Evolutionary conservation across 805 yeast species (phyloP), one percentile per base, ranked within the genome.

Genomic region (Candida quercuum): DNA sequence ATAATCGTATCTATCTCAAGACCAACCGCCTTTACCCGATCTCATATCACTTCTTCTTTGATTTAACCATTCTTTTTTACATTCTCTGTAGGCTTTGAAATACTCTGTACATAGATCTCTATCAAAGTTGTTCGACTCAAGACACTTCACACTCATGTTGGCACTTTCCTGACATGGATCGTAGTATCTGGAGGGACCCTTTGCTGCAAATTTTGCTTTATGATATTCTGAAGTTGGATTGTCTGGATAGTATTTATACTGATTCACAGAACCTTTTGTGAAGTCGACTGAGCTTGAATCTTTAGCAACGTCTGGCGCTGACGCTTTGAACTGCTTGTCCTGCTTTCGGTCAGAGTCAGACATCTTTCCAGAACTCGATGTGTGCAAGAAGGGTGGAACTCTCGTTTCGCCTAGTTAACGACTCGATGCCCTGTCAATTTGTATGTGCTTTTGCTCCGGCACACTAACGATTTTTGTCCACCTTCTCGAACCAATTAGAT

Each of bases 121-220:
- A 67, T 76, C 86, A 67, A 75, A 81, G 49, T 80, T 71, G 54
- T 89, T 86, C 35, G 83, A 60, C 49, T 86, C 91, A 58, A 91
- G 66, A 52, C 99, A 91, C 46, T 74, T 75, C 47, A 88, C 67
- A 31, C 95, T 85, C 78, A 95, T 91, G 56, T 78, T 80, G 9
- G 96, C 72, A 26, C 93, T 80, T 53, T 88, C 93, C 33, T 80
- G 83, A 60, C 99, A 91, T 0, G 99, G 99, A 56, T 91, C 97
- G 53, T 83, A 91, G 59, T 71, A 93, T 56, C 83, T 77, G 6
- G 95, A 81, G 4, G 94, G 82, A 24, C 75, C 89, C 52, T 91
- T 89, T 14, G 75, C 63, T 1, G 78, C 68, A 68, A 88, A 88
- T 40, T 76, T 67, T 44, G 73, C 73, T 52, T 78, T 79, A 56